Conservation (phyloP, 1,139 yeast genomes). For the Magnusiomyces sp. region DNA sequence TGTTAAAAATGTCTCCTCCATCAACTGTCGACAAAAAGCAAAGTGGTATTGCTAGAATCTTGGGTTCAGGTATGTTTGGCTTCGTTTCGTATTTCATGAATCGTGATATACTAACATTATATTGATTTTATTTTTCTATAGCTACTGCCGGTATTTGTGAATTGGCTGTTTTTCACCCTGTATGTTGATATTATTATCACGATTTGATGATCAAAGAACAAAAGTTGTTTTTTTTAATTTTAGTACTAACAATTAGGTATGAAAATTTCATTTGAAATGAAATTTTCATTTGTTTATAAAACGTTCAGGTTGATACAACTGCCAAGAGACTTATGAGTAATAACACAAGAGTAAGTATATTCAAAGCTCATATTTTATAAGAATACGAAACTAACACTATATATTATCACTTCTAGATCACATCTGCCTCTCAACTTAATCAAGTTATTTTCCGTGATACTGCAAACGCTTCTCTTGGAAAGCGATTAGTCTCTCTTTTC, state of each 20-base stretch:
- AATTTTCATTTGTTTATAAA: neutral
- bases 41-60: constrained; percentile 80
- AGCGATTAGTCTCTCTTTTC: constrained; percentile 74
- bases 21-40: constrained; percentile 64
- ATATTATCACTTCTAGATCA: constrained; percentile 31
- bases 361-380: no score
- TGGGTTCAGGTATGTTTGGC: constrained; percentile 60
- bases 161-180: constrained; percentile 96
- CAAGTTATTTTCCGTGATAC: constrained; percentile 77
- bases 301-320: constrained; percentile 61
- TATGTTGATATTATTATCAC: constrained; percentile 11
- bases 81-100: neutral
- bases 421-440: constrained; percentile 61
- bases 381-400: neutral
- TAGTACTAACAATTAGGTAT: neutral
- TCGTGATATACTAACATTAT: neutral
- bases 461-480: constrained; percentile 61
- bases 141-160: constrained; percentile 97
- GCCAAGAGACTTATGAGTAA: constrained; percentile 97
- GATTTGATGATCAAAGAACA: neutral
- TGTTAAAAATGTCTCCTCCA: constrained; percentile 38
- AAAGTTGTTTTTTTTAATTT: neutral
- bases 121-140: neutral
- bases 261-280: neutral
- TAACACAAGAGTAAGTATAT: constrained; percentile 45